phyloP scores from a whole-genome alignment of 768 basidiomycete species.

The Tulasnella sp. region DNA sequence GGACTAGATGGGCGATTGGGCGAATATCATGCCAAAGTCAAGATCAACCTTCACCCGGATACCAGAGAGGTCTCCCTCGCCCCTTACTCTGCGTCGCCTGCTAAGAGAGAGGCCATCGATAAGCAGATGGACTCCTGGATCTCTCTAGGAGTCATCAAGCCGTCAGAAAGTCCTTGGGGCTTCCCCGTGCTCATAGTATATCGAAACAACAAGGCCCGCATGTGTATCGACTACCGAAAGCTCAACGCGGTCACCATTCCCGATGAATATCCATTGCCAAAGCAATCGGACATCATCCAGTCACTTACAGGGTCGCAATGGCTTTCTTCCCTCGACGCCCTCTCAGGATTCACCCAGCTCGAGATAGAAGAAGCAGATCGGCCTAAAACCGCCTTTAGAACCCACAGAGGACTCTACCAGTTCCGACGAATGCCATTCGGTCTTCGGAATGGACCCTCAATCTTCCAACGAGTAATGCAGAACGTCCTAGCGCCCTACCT shows the following conservation, averaged over 20 bases:
- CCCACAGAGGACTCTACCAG: conserved; percentile 31
- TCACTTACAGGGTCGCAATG: conserved; percentile 24
- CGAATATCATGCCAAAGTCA: conserved; percentile 19
- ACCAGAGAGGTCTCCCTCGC: conserved; percentile 19
- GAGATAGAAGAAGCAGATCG: conserved; percentile 22
- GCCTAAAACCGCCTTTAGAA: conserved; percentile 30
- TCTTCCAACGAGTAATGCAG: conserved; percentile 36
- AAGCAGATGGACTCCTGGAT: conserved; percentile 28
- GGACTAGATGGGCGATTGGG: conserved; percentile 26
- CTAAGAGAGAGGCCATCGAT: conserved; percentile 21
- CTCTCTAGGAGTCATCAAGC: conserved; percentile 29
- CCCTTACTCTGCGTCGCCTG: conserved; percentile 20
- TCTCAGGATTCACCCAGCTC: conserved; percentile 33
- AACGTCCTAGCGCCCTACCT: conserved; percentile 26
- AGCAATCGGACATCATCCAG: conserved; percentile 21
- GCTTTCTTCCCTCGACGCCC: conserved; percentile 28
- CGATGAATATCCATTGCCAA: conserved; percentile 3
- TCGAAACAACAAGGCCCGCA: conserved; percentile 27
- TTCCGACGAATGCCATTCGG: conserved; percentile 35
- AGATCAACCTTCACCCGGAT: conserved; percentile 22
- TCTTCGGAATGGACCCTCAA: conserved; percentile 26
- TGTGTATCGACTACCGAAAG: conserved; percentile 28
- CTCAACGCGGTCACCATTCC: conserved; percentile 20
- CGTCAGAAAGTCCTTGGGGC: conserved; percentile 30
- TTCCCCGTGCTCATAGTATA: conserved; percentile 27